Percentiles rank a stretch among this genome's conserved stretches.
phyloP scores from a whole-genome alignment of 306 rosid genomes.

The Gastrolobium bilobum region DNA sequence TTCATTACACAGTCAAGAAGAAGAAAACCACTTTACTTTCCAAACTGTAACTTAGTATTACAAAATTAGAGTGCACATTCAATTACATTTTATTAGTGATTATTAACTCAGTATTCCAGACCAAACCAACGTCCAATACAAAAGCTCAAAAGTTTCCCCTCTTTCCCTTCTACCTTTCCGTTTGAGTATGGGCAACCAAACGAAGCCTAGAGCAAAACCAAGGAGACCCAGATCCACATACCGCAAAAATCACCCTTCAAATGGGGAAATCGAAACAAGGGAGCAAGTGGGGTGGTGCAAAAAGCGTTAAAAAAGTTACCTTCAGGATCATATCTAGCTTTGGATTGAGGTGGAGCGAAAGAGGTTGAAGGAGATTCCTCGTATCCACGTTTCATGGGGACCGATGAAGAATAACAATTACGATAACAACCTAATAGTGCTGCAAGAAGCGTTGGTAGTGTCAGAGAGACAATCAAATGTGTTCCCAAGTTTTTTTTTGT shows the following conservation, averaged over 20 bases:
- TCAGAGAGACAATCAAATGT: slow-evolving; percentile 17
- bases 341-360: slow-evolving; percentile 85
- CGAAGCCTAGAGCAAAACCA: slow-evolving; percentile 41
- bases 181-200: slow-evolving; percentile 46
- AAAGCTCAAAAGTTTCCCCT: not conserved
- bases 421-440: not conserved
- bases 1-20: not conserved
- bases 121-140: slow-evolving; percentile 8
- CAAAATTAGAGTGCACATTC: slow-evolving; percentile 2
- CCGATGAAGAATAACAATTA: slow-evolving; percentile 29
- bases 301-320: slow-evolving; percentile 59
- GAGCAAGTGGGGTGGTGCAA: slow-evolving; percentile 32
- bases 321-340: slow-evolving; percentile 76
- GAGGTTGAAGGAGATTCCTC: slow-evolving; percentile 78
- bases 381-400: slow-evolving; percentile 87
- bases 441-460: slow-evolving; percentile 5
- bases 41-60: slow-evolving; percentile 12
- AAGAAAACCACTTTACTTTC: slow-evolving; percentile 11
- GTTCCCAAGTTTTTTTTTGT: not conserved
- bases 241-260: slow-evolving; percentile 39
- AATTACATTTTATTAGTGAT: not conserved
- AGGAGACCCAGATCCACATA: slow-evolving; percentile 54
- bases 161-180: not conserved
- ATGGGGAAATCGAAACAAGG: slow-evolving; percentile 31
- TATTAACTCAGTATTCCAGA: not conserved